Evolutionary conservation across 805 yeast species (phyloP).

Genomic region (Saturnispora kantuleensis): DNA sequence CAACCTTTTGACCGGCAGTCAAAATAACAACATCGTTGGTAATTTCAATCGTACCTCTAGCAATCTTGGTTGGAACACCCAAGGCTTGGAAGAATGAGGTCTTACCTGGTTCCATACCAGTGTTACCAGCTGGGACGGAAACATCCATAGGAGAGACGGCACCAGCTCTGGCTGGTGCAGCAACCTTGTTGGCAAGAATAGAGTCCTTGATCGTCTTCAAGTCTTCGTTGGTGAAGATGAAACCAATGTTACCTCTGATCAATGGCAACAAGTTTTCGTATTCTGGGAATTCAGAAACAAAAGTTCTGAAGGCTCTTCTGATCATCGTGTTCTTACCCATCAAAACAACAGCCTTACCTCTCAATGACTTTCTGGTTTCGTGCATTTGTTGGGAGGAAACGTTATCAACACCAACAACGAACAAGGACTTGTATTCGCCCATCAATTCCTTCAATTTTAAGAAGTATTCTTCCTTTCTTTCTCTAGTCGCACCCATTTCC

Average conservation of each 20-base stretch:
- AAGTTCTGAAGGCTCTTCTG: constrained; percentile 98
- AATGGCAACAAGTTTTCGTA: constrained; percentile 89
- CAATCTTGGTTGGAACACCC: constrained; percentile 99
- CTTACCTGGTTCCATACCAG: constrained; percentile 99
- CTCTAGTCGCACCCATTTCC: constrained; percentile 99
- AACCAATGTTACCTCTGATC: constrained; percentile 98
- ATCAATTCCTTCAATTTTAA: constrained; percentile 87
- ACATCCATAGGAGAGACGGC: constrained; percentile 98
- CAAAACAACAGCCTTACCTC: constrained; percentile 89
- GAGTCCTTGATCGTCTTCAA: constrained; percentile 86
- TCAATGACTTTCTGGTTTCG: constrained; percentile 94
- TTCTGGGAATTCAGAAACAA: constrained; percentile 89
- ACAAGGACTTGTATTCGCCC: constrained; percentile 95
- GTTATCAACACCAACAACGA: constrained; percentile 99
- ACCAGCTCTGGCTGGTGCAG: constrained; percentile 99
- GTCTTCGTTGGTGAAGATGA: constrained; percentile 97
- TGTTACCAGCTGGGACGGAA: constrained; percentile 98
- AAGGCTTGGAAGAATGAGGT: constrained; percentile 99
- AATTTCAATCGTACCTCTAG: constrained; percentile 99
- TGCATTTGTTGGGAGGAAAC: constrained; percentile 99
- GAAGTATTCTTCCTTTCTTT: constrained; percentile 94
- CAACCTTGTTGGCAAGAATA: constrained; percentile 86
- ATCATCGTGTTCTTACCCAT: constrained; percentile 99
- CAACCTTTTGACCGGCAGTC: constrained; percentile 77
- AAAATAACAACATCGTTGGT: constrained; percentile 95